phyloP scores from a whole-genome alignment of 495 filamentous ascomycete species.

The Annulohypoxylon bovei region DNA sequence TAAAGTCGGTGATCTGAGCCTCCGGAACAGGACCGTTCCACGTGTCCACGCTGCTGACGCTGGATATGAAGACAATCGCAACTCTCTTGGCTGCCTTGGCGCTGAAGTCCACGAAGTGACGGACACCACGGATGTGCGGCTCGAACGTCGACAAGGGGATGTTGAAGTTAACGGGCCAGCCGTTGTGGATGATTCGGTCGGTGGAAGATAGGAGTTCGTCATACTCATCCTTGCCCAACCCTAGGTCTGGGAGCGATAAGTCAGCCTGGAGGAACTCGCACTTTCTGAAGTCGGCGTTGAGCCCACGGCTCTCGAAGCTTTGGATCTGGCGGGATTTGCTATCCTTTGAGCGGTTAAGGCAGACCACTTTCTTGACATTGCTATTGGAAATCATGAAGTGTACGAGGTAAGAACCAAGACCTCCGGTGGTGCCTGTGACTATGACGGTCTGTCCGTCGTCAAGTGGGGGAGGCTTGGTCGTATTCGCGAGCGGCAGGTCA shows the following conservation, averaged over 20 bases:
- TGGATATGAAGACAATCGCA: constrained; percentile 59
- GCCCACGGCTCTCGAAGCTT: constrained; percentile 51
- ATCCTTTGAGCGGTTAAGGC: constrained; percentile 60
- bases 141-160: constrained; percentile 62
- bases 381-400: constrained; percentile 46
- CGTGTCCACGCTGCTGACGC: constrained; percentile 50
- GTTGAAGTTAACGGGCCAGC: constrained; percentile 73
- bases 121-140: constrained; percentile 58
- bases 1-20: constrained; percentile 49
- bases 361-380: constrained; percentile 59
- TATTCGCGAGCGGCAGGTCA: constrained; percentile 37
- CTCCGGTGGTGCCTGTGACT: constrained; percentile 69
- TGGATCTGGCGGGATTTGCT: constrained; percentile 14
- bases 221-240: constrained; percentile 43
- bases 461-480: constrained; percentile 38
- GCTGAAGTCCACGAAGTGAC: constrained; percentile 57
- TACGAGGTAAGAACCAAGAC: constrained; percentile 65
- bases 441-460: constrained; percentile 54
- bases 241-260: constrained; percentile 15
- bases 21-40: constrained; percentile 54
- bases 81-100: constrained; percentile 44
- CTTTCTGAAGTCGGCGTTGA: constrained; percentile 47
- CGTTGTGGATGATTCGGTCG: constrained; percentile 63
- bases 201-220: constrained; percentile 44
- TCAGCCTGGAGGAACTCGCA: constrained; percentile 27